phyloP scores from a whole-genome alignment of 1,284 basidiomycete genomes.

The Pterulicium gracile region DNA sequence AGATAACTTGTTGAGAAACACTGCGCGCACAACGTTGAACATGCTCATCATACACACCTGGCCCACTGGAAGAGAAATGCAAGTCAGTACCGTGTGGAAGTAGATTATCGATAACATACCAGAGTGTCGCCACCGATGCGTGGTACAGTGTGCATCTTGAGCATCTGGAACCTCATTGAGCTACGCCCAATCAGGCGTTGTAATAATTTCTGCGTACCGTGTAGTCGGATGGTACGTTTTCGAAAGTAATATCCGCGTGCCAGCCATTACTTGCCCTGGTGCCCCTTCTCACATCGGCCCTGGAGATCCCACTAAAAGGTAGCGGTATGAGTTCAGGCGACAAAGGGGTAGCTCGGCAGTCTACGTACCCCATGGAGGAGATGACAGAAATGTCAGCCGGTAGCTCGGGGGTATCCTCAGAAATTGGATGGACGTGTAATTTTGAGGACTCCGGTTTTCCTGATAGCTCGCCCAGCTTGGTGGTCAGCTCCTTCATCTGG shows the following conservation, averaged over 20 bases:
- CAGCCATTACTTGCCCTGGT: constrained; percentile 31
- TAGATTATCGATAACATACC: constrained; percentile 22
- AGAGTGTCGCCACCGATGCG: constrained; percentile 40
- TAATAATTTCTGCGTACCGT: constrained; percentile 26
- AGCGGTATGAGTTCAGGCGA: background rate
- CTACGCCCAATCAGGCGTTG: background rate
- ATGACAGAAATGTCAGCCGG: constrained; percentile 40
- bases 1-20: background rate
- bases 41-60: constrained; percentile 18
- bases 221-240: constrained; percentile 57
- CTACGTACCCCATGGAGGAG: constrained; percentile 26
- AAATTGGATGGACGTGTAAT: constrained; percentile 59
- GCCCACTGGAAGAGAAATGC: constrained; percentile 23
- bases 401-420: constrained; percentile 36
- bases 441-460: constrained; percentile 44
- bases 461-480: constrained; percentile 40
- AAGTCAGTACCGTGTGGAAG: no score
- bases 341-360: constrained; percentile 1
- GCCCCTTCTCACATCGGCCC: constrained; percentile 19
- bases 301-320: constrained; percentile 26
- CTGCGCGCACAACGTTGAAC: background rate
- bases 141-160: constrained; percentile 51
- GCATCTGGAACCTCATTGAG: constrained; percentile 21
- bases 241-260: constrained; percentile 65
- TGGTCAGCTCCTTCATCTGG: constrained; percentile 33